A percentile compares a stretch with the other conserved stretches of the same genome.
These are phyloP conservation scores for Collybiopsis confluens DNA, from an alignment of 768 basidiomycete genomes.

Conservation along the genomic window DNA sequence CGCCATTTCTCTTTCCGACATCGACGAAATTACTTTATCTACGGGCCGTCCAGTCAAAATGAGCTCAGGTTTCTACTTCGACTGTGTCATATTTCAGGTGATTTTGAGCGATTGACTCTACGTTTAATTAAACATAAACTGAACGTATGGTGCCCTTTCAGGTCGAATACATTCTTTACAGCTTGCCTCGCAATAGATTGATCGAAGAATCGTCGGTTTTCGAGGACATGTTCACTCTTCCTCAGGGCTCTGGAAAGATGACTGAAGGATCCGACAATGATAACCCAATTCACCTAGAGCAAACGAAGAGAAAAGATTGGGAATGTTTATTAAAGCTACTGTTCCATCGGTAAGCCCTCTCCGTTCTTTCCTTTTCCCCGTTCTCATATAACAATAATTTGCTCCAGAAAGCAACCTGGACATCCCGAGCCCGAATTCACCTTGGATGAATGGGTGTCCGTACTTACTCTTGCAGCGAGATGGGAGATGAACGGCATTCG, in stretches of 20 bases:
- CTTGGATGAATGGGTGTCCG: neutral
- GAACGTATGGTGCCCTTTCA: too few relatives aligned
- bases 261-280: neutral
- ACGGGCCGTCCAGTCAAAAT: too few relatives aligned
- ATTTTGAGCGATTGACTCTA: too few relatives aligned
- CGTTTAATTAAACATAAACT: too few relatives aligned
- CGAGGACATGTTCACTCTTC: neutral
- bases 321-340: neutral
- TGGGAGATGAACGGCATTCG: neutral
- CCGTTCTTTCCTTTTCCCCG: too few relatives aligned
- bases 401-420: too few relatives aligned
- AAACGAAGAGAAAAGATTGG: neutral
- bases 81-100: neutral
- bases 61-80: too few relatives aligned
- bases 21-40: too few relatives aligned
- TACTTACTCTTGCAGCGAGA: neutral
- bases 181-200: neutral
- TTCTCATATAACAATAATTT: too few relatives aligned
- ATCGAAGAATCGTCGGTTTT: neutral
- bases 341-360: neutral
- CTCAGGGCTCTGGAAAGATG: neutral
- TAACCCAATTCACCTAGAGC: neutral
- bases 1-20: too few relatives aligned
- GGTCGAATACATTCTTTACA: neutral
- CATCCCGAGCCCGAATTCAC: neutral